phyloP scores from a whole-genome alignment of 2,329 filamentous ascomycete genomes.

The Balansia obtecta region DNA sequence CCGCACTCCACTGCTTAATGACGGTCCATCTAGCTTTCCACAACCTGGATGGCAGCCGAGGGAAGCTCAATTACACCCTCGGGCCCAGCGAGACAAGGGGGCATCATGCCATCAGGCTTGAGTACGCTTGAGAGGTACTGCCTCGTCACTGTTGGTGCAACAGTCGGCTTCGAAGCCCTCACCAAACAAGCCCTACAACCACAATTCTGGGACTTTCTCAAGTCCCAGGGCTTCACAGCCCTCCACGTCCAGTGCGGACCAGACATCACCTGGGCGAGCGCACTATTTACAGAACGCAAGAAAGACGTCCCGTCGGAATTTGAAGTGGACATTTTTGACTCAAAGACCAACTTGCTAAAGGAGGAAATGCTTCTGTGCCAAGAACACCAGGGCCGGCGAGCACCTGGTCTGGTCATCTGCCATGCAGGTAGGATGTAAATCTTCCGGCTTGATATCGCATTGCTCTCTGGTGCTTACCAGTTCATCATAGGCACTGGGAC shows the following conservation, averaged over 20 bases:
- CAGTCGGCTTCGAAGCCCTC: slow-evolving; percentile 66
- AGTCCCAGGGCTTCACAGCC: slow-evolving; percentile 49
- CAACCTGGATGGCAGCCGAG: too few species aligned
- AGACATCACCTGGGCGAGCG: slow-evolving; percentile 33
- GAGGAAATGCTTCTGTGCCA: slow-evolving; percentile 44
- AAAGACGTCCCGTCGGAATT: slow-evolving; percentile 15
- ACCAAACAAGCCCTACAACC: slow-evolving; percentile 52
- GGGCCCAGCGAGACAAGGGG: not conserved
- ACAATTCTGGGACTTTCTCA: slow-evolving; percentile 50
- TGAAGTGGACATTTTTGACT: slow-evolving; percentile 19
- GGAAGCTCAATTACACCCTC: too few species aligned
- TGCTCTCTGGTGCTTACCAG: not conserved
- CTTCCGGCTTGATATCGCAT: too few species aligned
- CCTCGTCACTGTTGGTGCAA: slow-evolving; percentile 88
- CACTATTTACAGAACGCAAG: slow-evolving; percentile 9
- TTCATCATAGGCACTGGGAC: slow-evolving; percentile 63
- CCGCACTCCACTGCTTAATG: not conserved
- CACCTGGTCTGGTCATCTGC: slow-evolving; percentile 66
- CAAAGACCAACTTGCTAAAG: slow-evolving; percentile 20
- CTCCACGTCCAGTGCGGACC: slow-evolving; percentile 73
- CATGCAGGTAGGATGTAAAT: slow-evolving; percentile 59
- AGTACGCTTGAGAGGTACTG: slow-evolving; percentile 31
- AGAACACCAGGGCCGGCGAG: slow-evolving; percentile 29
- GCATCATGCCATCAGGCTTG: slow-evolving; percentile 4
- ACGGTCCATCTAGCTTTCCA: not conserved